Evolutionary conservation across 768 basidiomycete genomes (phyloP), one percentile per base, ranked within the genome.

Genomic region (Boletales sp.): DNA sequence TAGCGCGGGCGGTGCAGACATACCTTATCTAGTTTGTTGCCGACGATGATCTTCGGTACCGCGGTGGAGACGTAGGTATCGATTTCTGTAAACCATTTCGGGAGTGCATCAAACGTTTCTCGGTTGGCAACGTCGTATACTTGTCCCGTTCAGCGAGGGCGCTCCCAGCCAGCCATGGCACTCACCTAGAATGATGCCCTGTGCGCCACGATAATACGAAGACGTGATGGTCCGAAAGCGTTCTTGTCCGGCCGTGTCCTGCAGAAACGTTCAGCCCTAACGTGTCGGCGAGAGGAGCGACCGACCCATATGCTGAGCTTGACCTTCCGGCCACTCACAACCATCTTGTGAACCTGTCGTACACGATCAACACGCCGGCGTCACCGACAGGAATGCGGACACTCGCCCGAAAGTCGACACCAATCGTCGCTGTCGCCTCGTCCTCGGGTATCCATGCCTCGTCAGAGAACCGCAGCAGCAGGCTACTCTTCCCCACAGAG

Each of bases 161-260:
- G 48, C 25, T 28, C 5, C 31, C 7, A 30, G 35, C 30, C 9
- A 8, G 2, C 3, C 25, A 28, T 7, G 2, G 36, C 9, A 40
- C 63, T 34, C 18, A 84, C 86, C 86, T 41, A 91, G 76, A 59
- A 91, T 87, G 44, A 90, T 79, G 8, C 89, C 88, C 57, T 91
- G 87, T 39, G 88, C 88, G 2, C 88, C 89, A 28, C 96, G 81
- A 63, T 98, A 99, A 61, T 98, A 99, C 9, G 89, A 91, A 3
- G 87, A 87, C 5, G 96, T 98, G 58, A 99, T 87, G 4, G 94
- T 96, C 41, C 93, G 79, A 65, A 97, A 99, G 6, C 95, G 84
- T 70, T 99, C 96, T 68, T 98, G 95, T 0, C 96, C 95, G 44
- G 94, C 92, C 0, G 93, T 95, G 60, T 96, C 92, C 92, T 94